Evolutionary conservation across 1,139 yeast species (phyloP).

Genomic region (Suhomyces ambrosiae): DNA sequence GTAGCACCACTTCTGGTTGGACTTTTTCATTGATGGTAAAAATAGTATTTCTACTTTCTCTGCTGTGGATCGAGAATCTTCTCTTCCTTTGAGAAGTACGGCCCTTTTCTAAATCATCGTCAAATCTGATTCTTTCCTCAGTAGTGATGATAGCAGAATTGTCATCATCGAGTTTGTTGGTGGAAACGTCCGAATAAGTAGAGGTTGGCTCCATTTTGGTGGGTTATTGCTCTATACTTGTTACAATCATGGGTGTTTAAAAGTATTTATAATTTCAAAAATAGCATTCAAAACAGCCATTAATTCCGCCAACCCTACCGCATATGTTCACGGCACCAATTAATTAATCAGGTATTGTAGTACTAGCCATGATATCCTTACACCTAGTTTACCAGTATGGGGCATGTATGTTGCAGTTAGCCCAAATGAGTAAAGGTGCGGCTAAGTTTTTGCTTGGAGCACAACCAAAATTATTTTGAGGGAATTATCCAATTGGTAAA

Average conservation of each 20-base stretch:
- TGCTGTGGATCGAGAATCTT: constrained; percentile 12
- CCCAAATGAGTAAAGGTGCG: no score
- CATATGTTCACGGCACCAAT: background rate
- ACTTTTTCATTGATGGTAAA: constrained; percentile 20
- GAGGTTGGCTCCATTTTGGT: constrained; percentile 5
- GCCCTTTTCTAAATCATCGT: constrained; percentile 11
- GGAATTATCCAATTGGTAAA: constrained; percentile 13
- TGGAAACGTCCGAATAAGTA: constrained; percentile 8
- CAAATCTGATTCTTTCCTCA: constrained; percentile 13
- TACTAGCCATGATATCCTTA: no score
- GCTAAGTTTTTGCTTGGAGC: no score
- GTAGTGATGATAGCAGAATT: constrained; percentile 6
- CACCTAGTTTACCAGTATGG: no score
- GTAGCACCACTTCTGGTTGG: constrained; percentile 33
- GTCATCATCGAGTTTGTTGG: constrained; percentile 8
- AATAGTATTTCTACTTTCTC: constrained; percentile 10
- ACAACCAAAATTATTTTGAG: constrained; percentile 5
- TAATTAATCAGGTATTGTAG: background rate
- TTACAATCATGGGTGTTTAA: background rate
- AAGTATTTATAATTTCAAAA: constrained; percentile 2
- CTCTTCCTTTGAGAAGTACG: constrained; percentile 7
- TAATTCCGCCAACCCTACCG: no score
- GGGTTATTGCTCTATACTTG: background rate
- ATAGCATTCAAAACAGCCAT: no score
- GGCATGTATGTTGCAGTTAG: no score